A percentile compares a stretch with the other conserved stretches of the same genome.
Conservation (phyloP, 257 asterid species). For the Solanum sejunctum region DNA sequence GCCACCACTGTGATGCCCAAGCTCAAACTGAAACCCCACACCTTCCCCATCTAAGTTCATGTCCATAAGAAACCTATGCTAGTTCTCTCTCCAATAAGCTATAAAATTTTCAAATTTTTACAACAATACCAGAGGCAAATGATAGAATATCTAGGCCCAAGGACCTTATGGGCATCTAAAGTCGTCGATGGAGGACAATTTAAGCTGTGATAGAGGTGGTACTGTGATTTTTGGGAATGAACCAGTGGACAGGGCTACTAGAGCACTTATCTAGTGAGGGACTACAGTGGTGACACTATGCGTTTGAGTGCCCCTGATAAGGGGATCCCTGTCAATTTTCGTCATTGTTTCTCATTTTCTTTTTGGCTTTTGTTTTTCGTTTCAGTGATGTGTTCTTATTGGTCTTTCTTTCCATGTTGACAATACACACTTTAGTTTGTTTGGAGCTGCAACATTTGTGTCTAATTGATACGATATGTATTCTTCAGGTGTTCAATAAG, state of each 20-base stretch:
- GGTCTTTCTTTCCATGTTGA: background rate
- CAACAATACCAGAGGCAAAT: background rate
- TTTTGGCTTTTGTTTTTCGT: background rate
- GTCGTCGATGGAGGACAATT: background rate
- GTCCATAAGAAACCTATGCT: background rate
- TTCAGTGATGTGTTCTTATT: background rate
- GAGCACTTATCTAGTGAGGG: background rate
- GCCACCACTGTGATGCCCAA: background rate
- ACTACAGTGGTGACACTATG: background rate
- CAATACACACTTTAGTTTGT: background rate
- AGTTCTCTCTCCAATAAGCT: background rate
- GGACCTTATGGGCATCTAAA: background rate
- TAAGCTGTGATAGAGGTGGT: background rate
- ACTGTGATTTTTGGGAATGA: background rate
- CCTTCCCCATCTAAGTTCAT: background rate
- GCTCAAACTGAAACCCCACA: background rate
- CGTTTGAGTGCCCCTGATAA: background rate
- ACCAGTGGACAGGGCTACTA: background rate
- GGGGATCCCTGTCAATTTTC: background rate
- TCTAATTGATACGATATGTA: background rate
- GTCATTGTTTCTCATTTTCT: background rate
- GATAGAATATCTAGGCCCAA: background rate
- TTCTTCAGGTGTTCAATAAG: background rate
- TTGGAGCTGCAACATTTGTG: background rate
- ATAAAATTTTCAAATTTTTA: background rate